Evolutionary conservation across 164 flowering plant species (phyloP).

Genomic region (Macadamia integrifolia): DNA sequence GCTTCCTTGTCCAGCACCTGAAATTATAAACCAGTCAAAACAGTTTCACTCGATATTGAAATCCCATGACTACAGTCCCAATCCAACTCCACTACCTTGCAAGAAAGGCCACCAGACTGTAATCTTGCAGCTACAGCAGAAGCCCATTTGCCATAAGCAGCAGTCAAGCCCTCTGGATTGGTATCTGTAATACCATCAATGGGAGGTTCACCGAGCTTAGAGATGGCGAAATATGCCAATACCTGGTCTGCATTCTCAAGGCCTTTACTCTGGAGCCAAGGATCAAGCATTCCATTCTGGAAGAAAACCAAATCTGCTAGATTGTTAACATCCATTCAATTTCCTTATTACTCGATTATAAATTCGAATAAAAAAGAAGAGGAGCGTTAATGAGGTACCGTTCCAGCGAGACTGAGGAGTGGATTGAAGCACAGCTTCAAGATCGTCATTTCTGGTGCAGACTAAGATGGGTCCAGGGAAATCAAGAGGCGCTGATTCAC

Average conservation of each 20-base stretch:
- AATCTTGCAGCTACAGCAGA: constrained; percentile 76
- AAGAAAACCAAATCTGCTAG: constrained; percentile 97
- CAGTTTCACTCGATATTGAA: neutral
- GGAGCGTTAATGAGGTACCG: constrained; percentile 38
- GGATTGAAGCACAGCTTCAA: constrained; percentile 81
- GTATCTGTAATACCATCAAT: constrained; percentile 91
- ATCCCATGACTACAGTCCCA: too few relatives aligned
- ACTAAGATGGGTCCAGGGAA: constrained; percentile 84
- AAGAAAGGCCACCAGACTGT: constrained; percentile 79
- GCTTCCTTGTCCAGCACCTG: constrained; percentile 89
- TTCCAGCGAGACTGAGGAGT: constrained; percentile 86
- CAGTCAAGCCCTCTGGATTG: constrained; percentile 92
- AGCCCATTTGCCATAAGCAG: constrained; percentile 98
- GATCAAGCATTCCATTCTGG: constrained; percentile 99
- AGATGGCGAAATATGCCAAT: constrained; percentile 87
- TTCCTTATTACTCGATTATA: neutral
- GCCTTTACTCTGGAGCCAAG: constrained; percentile 90
- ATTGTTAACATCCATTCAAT: constrained; percentile 23
- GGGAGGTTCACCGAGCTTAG: constrained; percentile 93
- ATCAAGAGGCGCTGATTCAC: constrained; percentile 69
- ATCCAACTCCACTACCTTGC: constrained; percentile 47
- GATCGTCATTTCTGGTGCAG: constrained; percentile 93
- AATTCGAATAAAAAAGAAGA: neutral
- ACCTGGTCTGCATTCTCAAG: constrained; percentile 80
- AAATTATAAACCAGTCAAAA: neutral